These are phyloP conservation scores for Mercurialis annua DNA, from an alignment of 345 rosid species.

Conservation along the genomic window DNA sequence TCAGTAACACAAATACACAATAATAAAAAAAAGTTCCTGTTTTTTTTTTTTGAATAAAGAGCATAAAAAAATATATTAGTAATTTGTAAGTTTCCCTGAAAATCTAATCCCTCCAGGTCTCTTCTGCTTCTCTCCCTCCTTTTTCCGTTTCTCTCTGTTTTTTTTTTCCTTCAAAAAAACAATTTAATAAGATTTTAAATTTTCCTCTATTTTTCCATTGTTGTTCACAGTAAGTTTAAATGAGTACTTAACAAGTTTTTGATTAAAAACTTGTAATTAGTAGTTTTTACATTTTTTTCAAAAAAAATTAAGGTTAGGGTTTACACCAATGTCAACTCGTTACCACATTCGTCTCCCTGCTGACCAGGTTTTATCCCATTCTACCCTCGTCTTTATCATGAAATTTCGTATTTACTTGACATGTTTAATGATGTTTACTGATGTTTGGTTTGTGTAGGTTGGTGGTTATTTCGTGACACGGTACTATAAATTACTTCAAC, in stretches of 20 bases:
- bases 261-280: too few relatives aligned
- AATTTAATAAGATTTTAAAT: too few relatives aligned
- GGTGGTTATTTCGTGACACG: conserved; percentile 52
- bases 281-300: too few relatives aligned
- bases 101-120: conserved; percentile 25
- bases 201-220: too few relatives aligned
- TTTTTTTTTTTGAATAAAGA: too few relatives aligned
- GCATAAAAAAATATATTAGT: too few relatives aligned
- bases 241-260: too few relatives aligned
- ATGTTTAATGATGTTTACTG: neutral
- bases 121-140: neutral
- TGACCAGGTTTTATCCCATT: conserved; percentile 35
- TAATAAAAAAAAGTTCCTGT: too few relatives aligned
- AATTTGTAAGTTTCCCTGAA: conserved; percentile 29
- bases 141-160: conserved; percentile 5
- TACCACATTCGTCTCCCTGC: conserved; percentile 44
- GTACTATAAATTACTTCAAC: conserved; percentile 46
- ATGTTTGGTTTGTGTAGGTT: conserved; percentile 25
- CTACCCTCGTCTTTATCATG: neutral
- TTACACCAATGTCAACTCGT: conserved; percentile 37
- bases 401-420: neutral
- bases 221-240: too few relatives aligned
- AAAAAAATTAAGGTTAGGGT: conserved; percentile 24
- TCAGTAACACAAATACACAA: too few relatives aligned
- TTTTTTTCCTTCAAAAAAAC: too few relatives aligned